A percentile compares a stretch with the other conserved stretches of the same genome.
These are phyloP conservation scores for Euphorbia peplus DNA, from an alignment of 345 rosid genomes.

Conservation along the genomic window DNA sequence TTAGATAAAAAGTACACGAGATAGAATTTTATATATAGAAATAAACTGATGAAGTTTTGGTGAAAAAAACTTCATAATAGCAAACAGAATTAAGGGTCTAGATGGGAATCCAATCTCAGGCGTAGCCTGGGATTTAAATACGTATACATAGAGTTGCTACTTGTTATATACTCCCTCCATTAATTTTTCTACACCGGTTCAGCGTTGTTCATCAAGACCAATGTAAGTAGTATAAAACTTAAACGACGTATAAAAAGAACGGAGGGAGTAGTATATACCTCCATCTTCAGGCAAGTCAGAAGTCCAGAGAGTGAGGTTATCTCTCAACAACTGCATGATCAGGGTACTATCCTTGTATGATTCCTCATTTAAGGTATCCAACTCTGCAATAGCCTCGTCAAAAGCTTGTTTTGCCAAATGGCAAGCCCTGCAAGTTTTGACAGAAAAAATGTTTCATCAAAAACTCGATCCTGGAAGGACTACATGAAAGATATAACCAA, in stretches of 20 bases:
- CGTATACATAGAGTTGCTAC: not conserved
- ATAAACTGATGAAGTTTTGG: not conserved
- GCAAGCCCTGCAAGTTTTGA: slow-evolving; percentile 68
- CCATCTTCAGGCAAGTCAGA: slow-evolving; percentile 99
- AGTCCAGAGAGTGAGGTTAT: slow-evolving; percentile 98
- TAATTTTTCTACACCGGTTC: too few relatives aligned
- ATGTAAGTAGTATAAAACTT: too few relatives aligned
- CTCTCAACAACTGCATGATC: slow-evolving; percentile 97
- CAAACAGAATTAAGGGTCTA: not conserved
- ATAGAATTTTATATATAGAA: not conserved
- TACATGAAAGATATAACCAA: not conserved
- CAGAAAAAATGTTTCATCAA: not conserved
- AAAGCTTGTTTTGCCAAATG: slow-evolving; percentile 98
- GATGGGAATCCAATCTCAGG: too few relatives aligned
- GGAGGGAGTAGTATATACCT: too few relatives aligned
- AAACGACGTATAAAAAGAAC: too few relatives aligned
- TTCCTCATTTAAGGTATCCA: slow-evolving; percentile 94
- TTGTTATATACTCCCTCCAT: too few relatives aligned
- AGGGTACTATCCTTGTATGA: slow-evolving; percentile 98
- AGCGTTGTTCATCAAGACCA: too few relatives aligned
- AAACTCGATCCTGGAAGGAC: not conserved
- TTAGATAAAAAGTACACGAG: slow-evolving; percentile 8
- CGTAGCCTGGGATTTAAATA: too few relatives aligned
- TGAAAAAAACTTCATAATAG: not conserved
- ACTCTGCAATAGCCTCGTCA: slow-evolving; percentile 94